A percentile compares a stretch with the other conserved stretches of the same genome.
These are phyloP conservation scores for Phytophthora multivora DNA, from an alignment of 352 stramenopile species.

Conservation along the genomic window DNA sequence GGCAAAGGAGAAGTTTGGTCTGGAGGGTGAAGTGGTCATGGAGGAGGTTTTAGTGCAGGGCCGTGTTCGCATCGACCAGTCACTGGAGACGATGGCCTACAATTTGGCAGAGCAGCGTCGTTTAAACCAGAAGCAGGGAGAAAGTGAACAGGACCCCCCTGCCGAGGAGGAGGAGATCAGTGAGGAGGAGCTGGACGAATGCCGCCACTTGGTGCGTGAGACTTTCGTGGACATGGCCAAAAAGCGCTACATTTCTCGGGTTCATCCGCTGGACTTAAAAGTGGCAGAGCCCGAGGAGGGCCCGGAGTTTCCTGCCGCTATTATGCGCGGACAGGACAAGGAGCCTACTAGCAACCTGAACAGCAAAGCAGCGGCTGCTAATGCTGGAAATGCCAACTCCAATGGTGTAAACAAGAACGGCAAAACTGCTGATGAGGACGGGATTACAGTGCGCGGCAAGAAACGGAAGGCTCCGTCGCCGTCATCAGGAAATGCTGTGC, in stretches of 20 bases:
- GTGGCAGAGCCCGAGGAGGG: conserved; percentile 59
- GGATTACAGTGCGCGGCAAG: conserved; percentile 78
- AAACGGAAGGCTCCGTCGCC: conserved; percentile 50
- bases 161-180: conserved; percentile 59
- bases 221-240: conserved; percentile 91
- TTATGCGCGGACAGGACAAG: conserved; percentile 59
- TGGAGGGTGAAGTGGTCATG: conserved; percentile 88
- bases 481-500: conserved; percentile 51
- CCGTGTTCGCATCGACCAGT: conserved; percentile 85
- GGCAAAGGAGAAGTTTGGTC: conserved; percentile 73
- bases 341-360: conserved; percentile 23
- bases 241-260: conserved; percentile 85
- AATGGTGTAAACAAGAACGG: conserved; percentile 17
- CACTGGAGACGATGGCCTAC: conserved; percentile 82
- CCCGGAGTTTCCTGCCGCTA: conserved; percentile 66
- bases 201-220: conserved; percentile 57
- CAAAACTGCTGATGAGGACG: conserved; percentile 50
- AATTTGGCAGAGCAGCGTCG: conserved; percentile 69
- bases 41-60: conserved; percentile 87
- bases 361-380: conserved; percentile 15
- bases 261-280: conserved; percentile 85
- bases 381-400: conserved; percentile 12
- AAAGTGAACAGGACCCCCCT: conserved; percentile 14
- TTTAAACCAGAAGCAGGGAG: conserved; percentile 34
- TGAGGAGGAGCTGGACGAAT: conserved; percentile 76